Evolutionary conservation across 2,329 filamentous ascomycete genomes (phyloP), one percentile per base, ranked within the genome.

Genomic region (Chaetomium sp.): DNA sequence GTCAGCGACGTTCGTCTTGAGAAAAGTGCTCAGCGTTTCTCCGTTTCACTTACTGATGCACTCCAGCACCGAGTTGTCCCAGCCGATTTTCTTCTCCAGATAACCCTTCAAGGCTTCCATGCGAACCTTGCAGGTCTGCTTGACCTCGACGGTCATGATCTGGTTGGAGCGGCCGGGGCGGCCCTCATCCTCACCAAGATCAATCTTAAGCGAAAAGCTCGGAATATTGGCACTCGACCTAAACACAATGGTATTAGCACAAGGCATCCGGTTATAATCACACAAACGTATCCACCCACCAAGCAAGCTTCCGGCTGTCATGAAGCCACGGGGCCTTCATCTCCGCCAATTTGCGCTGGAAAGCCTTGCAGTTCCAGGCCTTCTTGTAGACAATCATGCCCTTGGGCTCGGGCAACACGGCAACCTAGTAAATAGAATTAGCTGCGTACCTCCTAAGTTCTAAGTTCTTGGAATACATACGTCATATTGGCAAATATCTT

Each of bases 231-330:
- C 68, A 3, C 71, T 72, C 9, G 72, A 75, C 69, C 68, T 71
- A 44, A 27, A 27, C 19, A 27, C 19, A 27, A 27, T 27, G 19
- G 19, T 27, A 27, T 27, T 27, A 27, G 19, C 19, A 27, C 19
- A 27, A 27, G 19, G 19, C 19, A 27, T 27, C 19, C 19, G 19
- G 19, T 27, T 3, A 27, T 27, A 11, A n/a, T 14, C 5, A 5
- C 27, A 14, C 7, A 34, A 14, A 5, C 8, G 11, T 36, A 3
- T 11, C 2, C 6, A 52, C 57, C 50, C 47, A 61, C 92, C 94
- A 99, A 12, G 90, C 91, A 47, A 99, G 78, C 69, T 87, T 89
- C 65, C 86, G 85, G 34, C 89, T 89, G 72, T 97, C 91, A 64
- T 84, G 91, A 54, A 96, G 80, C 80, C 86, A 90, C 43, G 63